Evolutionary conservation across 495 filamentous ascomycete genomes (phyloP), one percentile per base, ranked within the genome.

Genomic region (Talaromyces liani): DNA sequence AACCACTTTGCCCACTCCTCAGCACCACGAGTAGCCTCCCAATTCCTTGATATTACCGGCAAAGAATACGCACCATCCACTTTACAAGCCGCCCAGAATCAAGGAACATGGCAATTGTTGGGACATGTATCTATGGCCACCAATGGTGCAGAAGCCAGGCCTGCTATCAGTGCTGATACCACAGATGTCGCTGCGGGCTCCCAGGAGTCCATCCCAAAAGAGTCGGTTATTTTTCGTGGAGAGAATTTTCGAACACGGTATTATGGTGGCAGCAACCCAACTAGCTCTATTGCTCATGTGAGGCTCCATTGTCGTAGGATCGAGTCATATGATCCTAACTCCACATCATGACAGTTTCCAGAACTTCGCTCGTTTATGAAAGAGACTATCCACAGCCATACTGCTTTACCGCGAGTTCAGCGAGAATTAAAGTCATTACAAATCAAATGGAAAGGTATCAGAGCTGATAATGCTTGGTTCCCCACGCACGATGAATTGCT

Each of bases 181-280:
- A 58, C 9, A 25, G 27, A 20, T 22, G 27, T 6, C 25, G 27
- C 27, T 58, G 56, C 16, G n/a, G 29, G 31, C 16, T 22, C 62
- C 16, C 65, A 59, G 54, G 65, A 65, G 7, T 36, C 64, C 68
- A 70, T 27, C 25, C 63, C 7, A 71, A 75, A 27, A 64, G 71
- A 66, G 64, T 69, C 33, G 60, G 73, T 60, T 69, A 79, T 61
- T 63, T 84, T 84, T 55, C 72, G 80, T 20, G 80, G 81, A 9
- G 82, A 77, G 59, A 73, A 75, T 31, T 74, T 75, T 47, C 79
- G 79, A 60, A 82, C 79, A 0, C 70, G 76, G 29, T 84, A 79
- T 66, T 78, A 77, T 58, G 82, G 82, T 22, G 74, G 80, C 8
- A 82, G 76, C 51, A 76, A 81, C 63, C 70, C 73, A 20, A 75